Evolutionary conservation across 2,329 filamentous ascomycete genomes (phyloP).

Genomic region (Botrytis aclada): DNA sequence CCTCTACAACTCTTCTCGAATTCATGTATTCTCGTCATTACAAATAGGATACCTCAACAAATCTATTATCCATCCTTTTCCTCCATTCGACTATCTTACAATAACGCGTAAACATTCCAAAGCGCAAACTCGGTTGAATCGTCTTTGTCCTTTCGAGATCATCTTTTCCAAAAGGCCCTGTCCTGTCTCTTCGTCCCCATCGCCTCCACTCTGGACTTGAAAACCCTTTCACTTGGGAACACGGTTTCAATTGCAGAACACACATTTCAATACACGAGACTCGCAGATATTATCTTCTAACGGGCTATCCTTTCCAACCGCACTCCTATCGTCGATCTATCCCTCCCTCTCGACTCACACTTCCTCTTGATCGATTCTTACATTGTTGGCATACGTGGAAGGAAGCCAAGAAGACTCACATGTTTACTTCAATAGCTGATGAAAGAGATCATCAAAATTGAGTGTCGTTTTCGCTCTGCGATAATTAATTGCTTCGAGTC

Average conservation of each 20-base stretch:
- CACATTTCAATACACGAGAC: neutral
- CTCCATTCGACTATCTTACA: slow-evolving; percentile 7
- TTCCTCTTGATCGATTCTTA: slow-evolving; percentile 5
- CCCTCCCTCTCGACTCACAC: neutral
- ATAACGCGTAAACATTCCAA: slow-evolving; percentile 18
- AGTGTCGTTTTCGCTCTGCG: slow-evolving; percentile 32
- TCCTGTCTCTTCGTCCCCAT: slow-evolving; percentile 11
- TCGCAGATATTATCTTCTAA: slow-evolving; percentile 7
- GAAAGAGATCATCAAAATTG: slow-evolving; percentile 27
- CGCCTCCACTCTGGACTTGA: slow-evolving; percentile 19
- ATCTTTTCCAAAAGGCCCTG: slow-evolving; percentile 11
- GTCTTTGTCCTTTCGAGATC: slow-evolving; percentile 20
- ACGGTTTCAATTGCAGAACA: slow-evolving; percentile 19
- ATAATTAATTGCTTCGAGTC: slow-evolving; percentile 35
- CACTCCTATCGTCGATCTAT: slow-evolving; percentile 6
- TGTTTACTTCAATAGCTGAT: slow-evolving; percentile 30
- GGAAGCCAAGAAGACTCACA: slow-evolving; percentile 5
- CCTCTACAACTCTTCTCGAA: neutral
- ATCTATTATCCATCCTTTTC: neutral
- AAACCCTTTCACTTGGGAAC: slow-evolving; percentile 20
- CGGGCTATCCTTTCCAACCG: neutral
- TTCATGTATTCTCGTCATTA: slow-evolving; percentile 6
- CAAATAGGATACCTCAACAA: slow-evolving; percentile 11
- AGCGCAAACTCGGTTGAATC: slow-evolving; percentile 21
- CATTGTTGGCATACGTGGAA: slow-evolving; percentile 15